Evolutionary conservation across 2,329 filamentous ascomycete species (phyloP), one percentile per base, ranked within the genome.

Genomic region (Ascochyta viciae-villosae): DNA sequence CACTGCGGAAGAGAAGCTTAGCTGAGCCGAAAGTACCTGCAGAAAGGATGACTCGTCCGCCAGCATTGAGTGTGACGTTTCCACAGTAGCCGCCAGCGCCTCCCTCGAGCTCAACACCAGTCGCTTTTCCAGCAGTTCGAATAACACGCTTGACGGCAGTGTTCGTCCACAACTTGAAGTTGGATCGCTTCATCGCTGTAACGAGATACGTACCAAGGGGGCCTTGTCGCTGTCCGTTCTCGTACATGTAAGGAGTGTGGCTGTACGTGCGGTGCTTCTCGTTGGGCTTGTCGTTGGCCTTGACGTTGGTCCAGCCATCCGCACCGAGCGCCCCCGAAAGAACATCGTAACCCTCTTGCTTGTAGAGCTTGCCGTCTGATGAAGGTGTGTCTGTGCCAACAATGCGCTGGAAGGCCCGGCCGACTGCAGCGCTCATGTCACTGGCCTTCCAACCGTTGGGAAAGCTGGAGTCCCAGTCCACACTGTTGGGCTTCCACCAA

Each of bases 381-480:
- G 88, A 91, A 0, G 89, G 88, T 40, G 79, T 77, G 41, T 84
- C 84, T 0, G 87, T 91, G 29, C 88, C 89, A 0, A 88, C 88
- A 58, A 91, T 91, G n/a, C 88, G 83, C 33, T 80, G 77, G 71
- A 91, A 92, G 6, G 88, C 85, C 38, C 85, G 82, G 26, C 83
- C 75, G 6, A 87, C 84, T 1, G 89, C 84, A 23, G 77, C 70
- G 57, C 77, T 76, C 70, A 91, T 83, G 63, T 91, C 87, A 6
- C 76, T 70, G 16, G 85, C 81, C 73, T 89, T 87, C 89, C 89
- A 92, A 27, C 89, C 89, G 1, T 77, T 61, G 0, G 89, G 89
- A 77, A 90, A 92, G 72, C 89, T 89, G 70, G 84, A 81, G 70
- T 92, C 87, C 79, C 89, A 92, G 70, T 92, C 89, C 7, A 77